Conservation (phyloP, 768 basidiomycete species). For the Paxillus involutus region DNA sequence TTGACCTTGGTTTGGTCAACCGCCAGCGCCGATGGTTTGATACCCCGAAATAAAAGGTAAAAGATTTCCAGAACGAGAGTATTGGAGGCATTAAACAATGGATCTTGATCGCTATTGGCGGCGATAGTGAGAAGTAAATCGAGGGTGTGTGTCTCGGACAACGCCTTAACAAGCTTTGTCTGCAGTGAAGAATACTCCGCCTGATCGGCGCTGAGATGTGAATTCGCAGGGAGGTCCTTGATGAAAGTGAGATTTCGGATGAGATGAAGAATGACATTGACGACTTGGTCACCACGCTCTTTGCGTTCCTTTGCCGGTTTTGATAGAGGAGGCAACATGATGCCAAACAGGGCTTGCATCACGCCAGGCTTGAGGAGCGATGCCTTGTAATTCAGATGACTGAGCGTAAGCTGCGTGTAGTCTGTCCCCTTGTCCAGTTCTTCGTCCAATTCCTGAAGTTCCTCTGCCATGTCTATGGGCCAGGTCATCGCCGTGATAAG, state of each 20-base stretch:
- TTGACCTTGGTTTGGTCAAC: constrained; percentile 65
- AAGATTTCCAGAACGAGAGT: constrained; percentile 91
- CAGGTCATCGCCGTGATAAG: constrained; percentile 97
- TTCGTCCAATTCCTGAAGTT: constrained; percentile 87
- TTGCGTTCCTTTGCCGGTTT: constrained; percentile 67
- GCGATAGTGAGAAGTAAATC: constrained; percentile 85
- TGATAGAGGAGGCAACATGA: constrained; percentile 77
- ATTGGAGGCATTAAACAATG: constrained; percentile 85
- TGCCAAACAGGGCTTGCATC: constrained; percentile 68
- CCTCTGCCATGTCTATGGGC: constrained; percentile 96
- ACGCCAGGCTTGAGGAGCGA: constrained; percentile 63
- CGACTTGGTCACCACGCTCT: constrained; percentile 81
- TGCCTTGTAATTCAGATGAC: constrained; percentile 89
- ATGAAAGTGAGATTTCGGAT: constrained; percentile 95
- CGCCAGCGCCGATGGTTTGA: constrained; percentile 60
- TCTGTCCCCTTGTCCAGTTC: constrained; percentile 80
- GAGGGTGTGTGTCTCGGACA: constrained; percentile 71
- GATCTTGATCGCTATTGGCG: constrained; percentile 70
- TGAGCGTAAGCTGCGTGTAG: constrained; percentile 79
- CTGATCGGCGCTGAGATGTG: constrained; percentile 71
- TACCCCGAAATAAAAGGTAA: constrained; percentile 84
- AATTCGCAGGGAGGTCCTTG: constrained; percentile 77
- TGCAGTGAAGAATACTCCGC: constrained; percentile 79
- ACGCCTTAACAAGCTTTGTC: constrained; percentile 66
- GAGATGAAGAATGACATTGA: constrained; percentile 85